These are phyloP conservation scores for Metroxylon sagu DNA, from an alignment of 176 grass and related monocot genomes.

Conservation along the genomic window DNA sequence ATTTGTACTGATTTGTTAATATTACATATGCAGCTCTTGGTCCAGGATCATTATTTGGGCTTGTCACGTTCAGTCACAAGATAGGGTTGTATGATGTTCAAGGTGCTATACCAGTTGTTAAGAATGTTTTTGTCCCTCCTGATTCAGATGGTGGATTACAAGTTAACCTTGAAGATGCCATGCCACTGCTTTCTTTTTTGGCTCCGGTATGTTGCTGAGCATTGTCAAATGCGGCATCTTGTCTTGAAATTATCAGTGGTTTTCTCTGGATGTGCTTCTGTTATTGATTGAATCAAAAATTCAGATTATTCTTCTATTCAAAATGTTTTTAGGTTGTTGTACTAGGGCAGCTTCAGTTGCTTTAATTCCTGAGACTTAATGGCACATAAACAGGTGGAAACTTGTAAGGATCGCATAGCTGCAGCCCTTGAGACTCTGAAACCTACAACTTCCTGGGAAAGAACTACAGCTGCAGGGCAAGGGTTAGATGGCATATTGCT, in stretches of 20 bases:
- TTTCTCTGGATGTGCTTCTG: too few species aligned
- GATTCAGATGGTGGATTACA: slow-evolving; percentile 44
- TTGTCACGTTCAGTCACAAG: slow-evolving; percentile 95
- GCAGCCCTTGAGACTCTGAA: slow-evolving; percentile 69
- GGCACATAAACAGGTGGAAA: slow-evolving; percentile 49
- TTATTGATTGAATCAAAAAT: too few species aligned
- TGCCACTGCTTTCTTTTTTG: slow-evolving; percentile 89
- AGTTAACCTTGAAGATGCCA: slow-evolving; percentile 75
- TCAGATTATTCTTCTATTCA: too few species aligned
- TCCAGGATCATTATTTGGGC: slow-evolving; percentile 82
- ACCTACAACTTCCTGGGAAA: slow-evolving; percentile 85
- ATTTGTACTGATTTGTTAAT: too few species aligned
- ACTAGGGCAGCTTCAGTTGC: too few species aligned
- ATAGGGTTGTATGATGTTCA: slow-evolving; percentile 95
- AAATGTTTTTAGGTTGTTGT: too few species aligned
- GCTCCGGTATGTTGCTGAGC: slow-evolving; percentile 54
- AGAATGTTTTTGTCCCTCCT: slow-evolving; percentile 79
- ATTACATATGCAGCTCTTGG: slow-evolving; percentile 44
- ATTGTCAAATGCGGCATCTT: not conserved
- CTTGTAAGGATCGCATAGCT: slow-evolving; percentile 64
- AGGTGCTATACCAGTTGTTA: slow-evolving; percentile 74
- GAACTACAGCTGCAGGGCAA: slow-evolving; percentile 55
- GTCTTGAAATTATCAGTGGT: too few species aligned
- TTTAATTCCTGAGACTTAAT: too few species aligned
- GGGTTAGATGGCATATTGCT: slow-evolving; percentile 70